Conservation (phyloP, 306 rosid genomes). For the Citrullus mucosospermus region DNA sequence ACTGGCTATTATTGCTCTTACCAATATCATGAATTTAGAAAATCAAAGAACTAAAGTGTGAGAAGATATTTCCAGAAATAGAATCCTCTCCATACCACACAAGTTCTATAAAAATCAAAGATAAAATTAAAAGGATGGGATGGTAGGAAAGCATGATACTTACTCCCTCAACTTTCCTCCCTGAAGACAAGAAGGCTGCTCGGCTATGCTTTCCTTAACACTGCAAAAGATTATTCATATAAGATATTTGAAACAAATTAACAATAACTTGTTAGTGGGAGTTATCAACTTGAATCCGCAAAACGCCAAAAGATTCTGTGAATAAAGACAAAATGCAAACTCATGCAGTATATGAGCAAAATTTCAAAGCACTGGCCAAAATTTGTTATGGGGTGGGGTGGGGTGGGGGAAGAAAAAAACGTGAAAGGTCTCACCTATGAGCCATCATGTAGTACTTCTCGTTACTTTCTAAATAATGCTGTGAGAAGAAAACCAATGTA, state of each 20-base stretch:
- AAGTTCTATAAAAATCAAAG: not conserved
- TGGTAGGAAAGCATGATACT: constrained; percentile 24
- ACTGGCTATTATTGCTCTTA: not conserved
- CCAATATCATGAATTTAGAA: not conserved
- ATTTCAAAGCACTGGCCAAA: constrained; percentile 7
- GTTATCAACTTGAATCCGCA: not conserved
- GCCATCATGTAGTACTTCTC: constrained; percentile 99
- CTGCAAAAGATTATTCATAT: constrained; percentile 33
- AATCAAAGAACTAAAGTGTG: not conserved
- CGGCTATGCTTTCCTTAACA: constrained; percentile 83
- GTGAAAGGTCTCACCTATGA: constrained; percentile 50
- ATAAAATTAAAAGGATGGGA: not conserved
- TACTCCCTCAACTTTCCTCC: constrained; percentile 95
- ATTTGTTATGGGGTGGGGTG: not conserved
- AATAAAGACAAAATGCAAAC: constrained; percentile 7
- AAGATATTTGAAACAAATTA: not conserved
- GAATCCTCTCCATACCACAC: not conserved
- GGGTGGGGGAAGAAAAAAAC: not conserved
- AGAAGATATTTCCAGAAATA: not conserved
- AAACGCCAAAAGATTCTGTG: not conserved
- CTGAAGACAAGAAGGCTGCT: constrained; percentile 66
- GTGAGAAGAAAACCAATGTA: constrained; percentile 23
- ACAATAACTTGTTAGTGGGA: not conserved
- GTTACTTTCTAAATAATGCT: constrained; percentile 98
- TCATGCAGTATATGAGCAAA: not conserved